Conservation (phyloP, 768 basidiomycete genomes). For the Pulveroboletus sp. region DNA sequence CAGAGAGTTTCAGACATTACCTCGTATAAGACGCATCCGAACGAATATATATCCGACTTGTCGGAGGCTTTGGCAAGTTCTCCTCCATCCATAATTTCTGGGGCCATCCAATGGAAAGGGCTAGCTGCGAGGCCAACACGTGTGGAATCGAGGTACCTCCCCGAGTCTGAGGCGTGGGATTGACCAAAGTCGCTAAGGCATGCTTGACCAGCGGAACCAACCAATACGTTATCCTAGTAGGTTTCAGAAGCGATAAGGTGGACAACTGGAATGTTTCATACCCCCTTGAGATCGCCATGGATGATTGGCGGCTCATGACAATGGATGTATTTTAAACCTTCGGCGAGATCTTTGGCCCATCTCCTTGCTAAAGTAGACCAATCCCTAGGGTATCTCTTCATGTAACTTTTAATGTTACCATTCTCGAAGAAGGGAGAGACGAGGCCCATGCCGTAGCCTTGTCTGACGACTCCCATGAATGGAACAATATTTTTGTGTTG, state of each 20-base stretch:
- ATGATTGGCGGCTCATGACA: conserved; percentile 27
- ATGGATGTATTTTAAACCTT: conserved; percentile 25
- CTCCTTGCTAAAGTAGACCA: conserved; percentile 5
- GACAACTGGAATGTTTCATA: conserved; percentile 7
- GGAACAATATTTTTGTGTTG: conserved; percentile 26
- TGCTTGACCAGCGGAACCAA: conserved; percentile 13
- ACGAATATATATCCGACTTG: conserved; percentile 24
- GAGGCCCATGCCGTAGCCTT: conserved; percentile 15
- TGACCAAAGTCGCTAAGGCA: conserved; percentile 28
- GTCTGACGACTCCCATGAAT: conserved; percentile 19
- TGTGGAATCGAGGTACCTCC: conserved; percentile 21
- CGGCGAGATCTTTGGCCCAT: conserved; percentile 17
- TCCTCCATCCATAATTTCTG: conserved; percentile 16
- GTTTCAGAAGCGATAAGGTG: background rate
- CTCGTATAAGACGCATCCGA: conserved; percentile 32
- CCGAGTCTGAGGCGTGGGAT: conserved; percentile 23
- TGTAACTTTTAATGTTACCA: conserved; percentile 14
- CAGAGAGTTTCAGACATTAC: conserved; percentile 7
- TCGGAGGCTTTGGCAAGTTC: conserved; percentile 7
- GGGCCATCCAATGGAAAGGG: conserved; percentile 26
- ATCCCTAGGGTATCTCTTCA: background rate
- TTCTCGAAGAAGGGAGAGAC: conserved; percentile 23
- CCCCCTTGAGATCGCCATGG: conserved; percentile 43
- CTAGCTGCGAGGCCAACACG: conserved; percentile 13
- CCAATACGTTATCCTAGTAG: conserved; percentile 24